Evolutionary conservation across 2,329 filamentous ascomycete species (phyloP), one percentile per base, ranked within the genome.

Genomic region (Xylariaceae sp.): DNA sequence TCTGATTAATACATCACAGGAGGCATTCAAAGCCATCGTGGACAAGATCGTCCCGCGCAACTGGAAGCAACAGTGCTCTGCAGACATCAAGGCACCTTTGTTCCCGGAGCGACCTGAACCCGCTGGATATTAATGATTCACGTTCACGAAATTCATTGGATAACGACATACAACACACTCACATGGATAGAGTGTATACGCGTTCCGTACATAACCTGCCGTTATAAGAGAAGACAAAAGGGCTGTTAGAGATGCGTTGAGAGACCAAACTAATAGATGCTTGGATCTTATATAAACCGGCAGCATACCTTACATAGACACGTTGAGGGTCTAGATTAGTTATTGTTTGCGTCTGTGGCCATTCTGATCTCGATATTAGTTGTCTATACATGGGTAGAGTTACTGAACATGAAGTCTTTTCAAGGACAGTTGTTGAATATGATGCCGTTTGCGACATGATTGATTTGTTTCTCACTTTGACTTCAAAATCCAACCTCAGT

Each of bases 1-100:
- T n/a, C 37, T 30, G 23, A 30, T 41, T 41, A 10, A 15, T 2
- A 9, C 56, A 52, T 10, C 23, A 53, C 50, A 90, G 86, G 85
- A 88, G 58, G 91, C 93, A 0, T 99, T 99, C 80, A 97, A 97
- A 75, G 79, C 84, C 55, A 90, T 97, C 57, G 91, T 94, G 2
- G 93, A 97, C 75, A 91, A 90, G 69, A 95, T 89, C 71, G 94
- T 90, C 1, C 94, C 94, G 0, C 77, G 78, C 60, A 82, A 92
- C 72, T 97, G 92, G 93, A 82, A 76, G 64, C 70, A 76, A 18
- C 74, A 83, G 61, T 85, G 82, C 66, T 75, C 74, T n/a, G 65
- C 71, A 51, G 80, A 81, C 61, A 64, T 76, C 15, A 72, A 73
- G 23, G 73, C 69, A 7, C 74, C 81, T 0, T 73, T 75, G 1